Conservation (phyloP, 805 yeast species). For the Candida wancherniae region DNA sequence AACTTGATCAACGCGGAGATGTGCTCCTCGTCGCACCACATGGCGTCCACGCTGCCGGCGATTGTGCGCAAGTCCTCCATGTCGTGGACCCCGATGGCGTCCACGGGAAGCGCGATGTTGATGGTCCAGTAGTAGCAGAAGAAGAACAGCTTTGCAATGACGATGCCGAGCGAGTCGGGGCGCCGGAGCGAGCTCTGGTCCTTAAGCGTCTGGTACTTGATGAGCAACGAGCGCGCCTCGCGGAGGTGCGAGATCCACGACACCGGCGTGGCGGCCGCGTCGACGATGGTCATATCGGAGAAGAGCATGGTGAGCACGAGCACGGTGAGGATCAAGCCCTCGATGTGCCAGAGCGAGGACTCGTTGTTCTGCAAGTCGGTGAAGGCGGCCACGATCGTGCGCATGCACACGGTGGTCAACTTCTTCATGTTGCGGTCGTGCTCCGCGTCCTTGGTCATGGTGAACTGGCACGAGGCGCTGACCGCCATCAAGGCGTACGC, state of each 20-base stretch:
- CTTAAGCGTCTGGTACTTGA: constrained; percentile 19
- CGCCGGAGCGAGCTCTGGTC: constrained; percentile 9
- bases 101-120: constrained; percentile 13
- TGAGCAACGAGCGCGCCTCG: constrained; percentile 23
- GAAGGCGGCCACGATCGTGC: constrained; percentile 16
- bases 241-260: constrained; percentile 24
- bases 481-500: constrained; percentile 18
- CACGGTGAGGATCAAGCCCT: constrained; percentile 23
- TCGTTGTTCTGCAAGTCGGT: constrained; percentile 15
- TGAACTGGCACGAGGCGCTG: constrained; percentile 14
- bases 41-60: constrained; percentile 6
- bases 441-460: constrained; percentile 6
- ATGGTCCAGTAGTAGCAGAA: constrained; percentile 18
- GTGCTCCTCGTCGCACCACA: constrained; percentile 8
- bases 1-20: constrained; percentile 7
- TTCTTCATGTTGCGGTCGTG: constrained; percentile 16
- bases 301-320: constrained; percentile 21
- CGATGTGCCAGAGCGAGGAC: constrained; percentile 20
- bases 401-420: constrained; percentile 17
- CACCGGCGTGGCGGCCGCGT: constrained; percentile 11
- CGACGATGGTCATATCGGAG: constrained; percentile 17
- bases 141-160: constrained; percentile 16
- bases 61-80: constrained; percentile 9
- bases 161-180: constrained; percentile 18
- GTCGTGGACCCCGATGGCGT: constrained; percentile 7